Base-by-base conservation (phyloP, 2,329 filamentous ascomycete genomes). In the Nothopassalora personata region DNA sequence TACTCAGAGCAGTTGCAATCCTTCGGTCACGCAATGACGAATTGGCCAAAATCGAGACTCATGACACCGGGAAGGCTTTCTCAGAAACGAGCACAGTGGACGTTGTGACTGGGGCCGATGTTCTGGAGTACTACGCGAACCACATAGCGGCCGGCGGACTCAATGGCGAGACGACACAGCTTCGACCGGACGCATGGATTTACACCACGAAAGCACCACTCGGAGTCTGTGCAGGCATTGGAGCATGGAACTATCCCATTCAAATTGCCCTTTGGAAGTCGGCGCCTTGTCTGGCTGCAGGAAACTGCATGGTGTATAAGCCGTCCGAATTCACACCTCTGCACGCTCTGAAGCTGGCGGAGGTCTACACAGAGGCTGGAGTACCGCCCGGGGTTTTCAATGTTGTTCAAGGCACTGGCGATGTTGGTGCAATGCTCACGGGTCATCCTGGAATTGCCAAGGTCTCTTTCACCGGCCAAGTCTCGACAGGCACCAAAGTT, bases 211-310 rank as follows among this genome's bases (percentile, higher is more conserved):
- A 94, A 72, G 88, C 90, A 66, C 82, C 91, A 5, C 78, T 95
- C 18, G 91, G 91, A 28, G 90, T 94, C 13, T 95, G 90, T 72
- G 91, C 84, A 13, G 91, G 89, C 58, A 95, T 95, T 65, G 91
- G 90, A 57, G 91, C 91, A 13, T 95, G 90, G 90, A 95, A 95
- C 75, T 95, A 95, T 71, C 91, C 91, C 11, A 89, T 95, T 64
- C 90, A 95, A 73, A 95, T 95, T 74, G 90, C 90, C 8, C 80
- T 95, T 1, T 95, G 90, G 90, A 95, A 95, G 75, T 91, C 89
- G 1, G 90, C 88, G 0, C 89, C 91, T 0, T 94, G 90, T 67
- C 81, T 95, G 13, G 90, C 90, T 3, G 90, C 90, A 0, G 90
- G 90, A 19, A 95, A 95, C 75, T 90, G 87, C 70, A 92, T 95